A percentile compares a stretch with the other conserved stretches of the same genome.
These are phyloP conservation scores for Fallopia convolvulus DNA, from an alignment of 148 eudicot genomes.

Conservation along the genomic window DNA sequence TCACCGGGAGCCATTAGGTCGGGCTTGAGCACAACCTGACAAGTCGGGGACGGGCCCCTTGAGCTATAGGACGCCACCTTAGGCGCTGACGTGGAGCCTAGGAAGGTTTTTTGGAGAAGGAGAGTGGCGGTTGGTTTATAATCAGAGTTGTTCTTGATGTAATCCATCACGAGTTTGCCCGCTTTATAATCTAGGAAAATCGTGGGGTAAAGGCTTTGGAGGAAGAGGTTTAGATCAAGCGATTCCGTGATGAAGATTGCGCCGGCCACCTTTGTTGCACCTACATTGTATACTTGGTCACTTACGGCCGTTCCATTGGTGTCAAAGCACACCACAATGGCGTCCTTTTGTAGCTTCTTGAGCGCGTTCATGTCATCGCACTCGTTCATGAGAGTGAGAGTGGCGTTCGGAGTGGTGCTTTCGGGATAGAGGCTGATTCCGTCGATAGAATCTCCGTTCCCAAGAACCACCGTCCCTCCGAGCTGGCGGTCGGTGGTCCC, in stretches of 20 bases:
- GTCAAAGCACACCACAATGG: slow-evolving; percentile 8
- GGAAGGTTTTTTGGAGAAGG: background rate
- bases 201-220: slow-evolving; percentile 6
- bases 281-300: background rate
- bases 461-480: slow-evolving; percentile 2
- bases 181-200: slow-evolving; percentile 10
- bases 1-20: slow-evolving; percentile 19
- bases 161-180: slow-evolving; percentile 5
- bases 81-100: slow-evolving; percentile 10
- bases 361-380: slow-evolving; percentile 6
- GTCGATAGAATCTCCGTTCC: slow-evolving; percentile 3
- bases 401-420: background rate
- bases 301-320: background rate
- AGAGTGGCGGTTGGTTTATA: background rate
- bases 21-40: slow-evolving; percentile 17
- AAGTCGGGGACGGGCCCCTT: slow-evolving; percentile 16
- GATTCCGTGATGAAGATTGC: slow-evolving; percentile 7
- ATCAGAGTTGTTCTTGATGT: background rate
- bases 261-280: background rate
- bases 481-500: slow-evolving; percentile 11
- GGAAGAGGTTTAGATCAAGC: background rate
- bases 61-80: slow-evolving; percentile 10
- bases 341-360: background rate
- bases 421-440: background rate
- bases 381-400: background rate